These are phyloP conservation scores for Truncatella angustata DNA, from an alignment of 2,329 filamentous ascomycete species.

Conservation along the genomic window DNA sequence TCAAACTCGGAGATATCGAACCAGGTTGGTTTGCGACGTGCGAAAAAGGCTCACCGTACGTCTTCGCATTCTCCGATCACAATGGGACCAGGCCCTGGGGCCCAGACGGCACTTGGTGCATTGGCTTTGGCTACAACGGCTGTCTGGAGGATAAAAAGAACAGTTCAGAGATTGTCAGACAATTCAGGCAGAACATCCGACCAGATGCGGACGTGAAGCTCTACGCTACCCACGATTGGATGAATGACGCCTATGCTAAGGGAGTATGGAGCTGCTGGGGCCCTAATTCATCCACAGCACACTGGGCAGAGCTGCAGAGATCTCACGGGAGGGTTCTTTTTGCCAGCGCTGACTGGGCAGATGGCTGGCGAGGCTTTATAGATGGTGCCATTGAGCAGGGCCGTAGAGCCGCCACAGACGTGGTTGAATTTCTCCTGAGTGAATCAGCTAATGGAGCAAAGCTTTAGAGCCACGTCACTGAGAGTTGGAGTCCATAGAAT, in stretches of 20 bases:
- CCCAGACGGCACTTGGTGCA: background rate
- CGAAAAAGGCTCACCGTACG: background rate
- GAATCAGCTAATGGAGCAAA: no score
- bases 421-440: no score
- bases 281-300: conserved; percentile 27
- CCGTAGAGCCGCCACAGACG: no score
- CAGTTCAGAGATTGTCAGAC: background rate
- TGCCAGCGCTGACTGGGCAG: conserved; percentile 39
- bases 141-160: background rate
- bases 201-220: background rate
- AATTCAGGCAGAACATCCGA: background rate
- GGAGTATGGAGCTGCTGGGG: conserved; percentile 32
- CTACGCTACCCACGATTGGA: conserved; percentile 33
- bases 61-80: background rate
- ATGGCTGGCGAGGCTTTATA: conserved; percentile 41
- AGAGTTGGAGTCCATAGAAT: no score
- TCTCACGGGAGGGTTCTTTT: conserved; percentile 36
- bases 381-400: conserved; percentile 42
- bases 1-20: conserved; percentile 43
- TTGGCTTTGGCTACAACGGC: background rate
- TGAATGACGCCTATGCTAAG: conserved; percentile 35
- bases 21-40: conserved; percentile 29
- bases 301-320: conserved; percentile 30
- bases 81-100: background rate
- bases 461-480: no score